A percentile compares a stretch with the other conserved stretches of the same genome.
Evolutionary conservation across 768 basidiomycete species (phyloP).

Genomic region (Tylopilus intermedius): DNA sequence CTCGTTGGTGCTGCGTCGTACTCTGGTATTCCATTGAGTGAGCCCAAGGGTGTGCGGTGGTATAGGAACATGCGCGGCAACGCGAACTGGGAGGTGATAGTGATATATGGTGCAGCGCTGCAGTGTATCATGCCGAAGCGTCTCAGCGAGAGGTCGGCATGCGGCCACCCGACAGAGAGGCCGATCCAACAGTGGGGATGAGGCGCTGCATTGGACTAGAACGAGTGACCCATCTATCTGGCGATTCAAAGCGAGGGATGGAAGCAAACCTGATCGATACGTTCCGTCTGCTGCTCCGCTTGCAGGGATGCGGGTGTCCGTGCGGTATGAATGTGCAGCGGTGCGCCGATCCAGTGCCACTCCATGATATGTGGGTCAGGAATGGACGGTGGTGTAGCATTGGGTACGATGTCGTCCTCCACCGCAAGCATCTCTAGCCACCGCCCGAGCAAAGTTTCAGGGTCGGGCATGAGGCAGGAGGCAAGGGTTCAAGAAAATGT

Average conservation of each 20-base stretch:
- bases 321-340: not conserved
- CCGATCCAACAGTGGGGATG: conserved; percentile 1
- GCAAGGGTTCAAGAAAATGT: not conserved
- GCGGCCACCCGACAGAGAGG: conserved; percentile 7
- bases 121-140: conserved; percentile 8
- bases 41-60: not conserved
- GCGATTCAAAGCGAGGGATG: not conserved
- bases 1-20: not conserved
- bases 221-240: not conserved
- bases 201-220: not conserved
- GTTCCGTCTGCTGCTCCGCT: not conserved
- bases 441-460: not conserved
- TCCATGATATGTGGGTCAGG: not conserved
- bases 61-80: not conserved
- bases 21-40: conserved; percentile 1
- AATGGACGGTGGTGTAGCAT: not conserved
- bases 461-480: not conserved
- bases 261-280: not conserved
- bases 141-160: not conserved
- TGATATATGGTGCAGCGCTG: not conserved
- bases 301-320: not conserved
- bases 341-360: not conserved
- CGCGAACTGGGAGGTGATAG: not conserved
- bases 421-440: not conserved
- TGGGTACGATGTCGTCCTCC: not conserved